These are phyloP conservation scores for Tolypocladium endophyticum DNA, from an alignment of 2,329 filamentous ascomycete species.

Conservation along the genomic window DNA sequence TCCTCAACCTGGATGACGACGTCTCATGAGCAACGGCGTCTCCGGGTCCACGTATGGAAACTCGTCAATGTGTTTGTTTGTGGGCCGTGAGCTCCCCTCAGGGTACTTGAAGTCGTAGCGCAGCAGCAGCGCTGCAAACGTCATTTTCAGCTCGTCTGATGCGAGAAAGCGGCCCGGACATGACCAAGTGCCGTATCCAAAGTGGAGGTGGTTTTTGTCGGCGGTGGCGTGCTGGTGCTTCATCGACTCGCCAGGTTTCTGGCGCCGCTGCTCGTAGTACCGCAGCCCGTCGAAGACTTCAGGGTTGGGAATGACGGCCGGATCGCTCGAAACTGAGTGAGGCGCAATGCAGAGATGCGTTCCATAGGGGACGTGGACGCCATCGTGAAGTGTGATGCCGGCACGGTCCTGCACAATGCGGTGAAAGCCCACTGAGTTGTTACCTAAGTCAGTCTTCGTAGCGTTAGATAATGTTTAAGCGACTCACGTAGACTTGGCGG, in stretches of 20 bases:
- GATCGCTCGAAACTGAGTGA: slow-evolving; percentile 1
- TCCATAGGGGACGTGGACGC: slow-evolving; percentile 2
- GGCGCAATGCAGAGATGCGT: slow-evolving; percentile 4
- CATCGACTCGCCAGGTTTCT: background rate
- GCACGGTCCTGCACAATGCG: slow-evolving; percentile 4
- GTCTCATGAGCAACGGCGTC: slow-evolving; percentile 3
- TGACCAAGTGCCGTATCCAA: slow-evolving; percentile 6
- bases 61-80: slow-evolving; percentile 3
- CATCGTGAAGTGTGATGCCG: slow-evolving; percentile 6
- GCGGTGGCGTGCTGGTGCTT: slow-evolving; percentile 7
- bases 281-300: slow-evolving; percentile 5
- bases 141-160: slow-evolving; percentile 6
- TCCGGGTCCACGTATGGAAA: slow-evolving; percentile 2
- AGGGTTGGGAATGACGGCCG: background rate
- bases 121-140: slow-evolving; percentile 2
- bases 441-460: background rate
- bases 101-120: slow-evolving; percentile 4
- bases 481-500: slow-evolving; percentile 4
- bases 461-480: background rate
- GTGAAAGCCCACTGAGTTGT: slow-evolving; percentile 3
- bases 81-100: background rate
- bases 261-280: slow-evolving; percentile 3
- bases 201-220: slow-evolving; percentile 6
- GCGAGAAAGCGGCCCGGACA: slow-evolving; percentile 7
- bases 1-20: background rate